Evolutionary conservation across 768 basidiomycete genomes (phyloP), one percentile per base, ranked within the genome.

Genomic region (Leccinum arenicola): DNA sequence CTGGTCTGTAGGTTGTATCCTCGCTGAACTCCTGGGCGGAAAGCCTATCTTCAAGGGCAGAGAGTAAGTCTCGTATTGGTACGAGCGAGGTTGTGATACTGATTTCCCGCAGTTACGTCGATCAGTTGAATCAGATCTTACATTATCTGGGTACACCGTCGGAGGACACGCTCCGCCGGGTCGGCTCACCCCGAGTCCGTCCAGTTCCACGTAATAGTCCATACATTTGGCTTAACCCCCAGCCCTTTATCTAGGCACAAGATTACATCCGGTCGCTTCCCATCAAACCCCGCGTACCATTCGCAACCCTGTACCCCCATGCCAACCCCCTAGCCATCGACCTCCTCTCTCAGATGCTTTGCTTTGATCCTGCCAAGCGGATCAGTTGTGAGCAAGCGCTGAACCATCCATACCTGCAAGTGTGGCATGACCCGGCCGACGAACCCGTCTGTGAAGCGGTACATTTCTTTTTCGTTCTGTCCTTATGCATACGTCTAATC

Each of bases 81-180:
- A 4, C 29, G 23, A 25, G n/a, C 4, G 29, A 43, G 21, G 8
- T 29, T 10, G 47, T 57, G 50, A 60, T 47, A 27, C 55, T 51
- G 33, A 60, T 15, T 61, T 38, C 55, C 15, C 56, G 9, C 67
- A 93, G 92, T 71, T 98, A 99, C 71, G 96, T 99, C 56, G 97
- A 99, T 73, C 97, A 99, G 73, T 81, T 98, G 54, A 98, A 98
- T 71, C 94, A 97, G 75, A 98, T 99, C 69, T 80, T 99, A 38
- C 95, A 98, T 73, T 93, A 95, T 69, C 86, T 98, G n/a, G 97
- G 97, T 25, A 98, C 97, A 1, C 97, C 96, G 1, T 91, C 92
- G 19, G 97, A 99, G 72, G 93, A 96, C 61, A 97, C 97, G 0
- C 84, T 99, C 12, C 87, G 96, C 50, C 88, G 97, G 50, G 95